phyloP scores from a whole-genome alignment of 164 flowering plant species.

The Magnolia kwangsiensis region DNA sequence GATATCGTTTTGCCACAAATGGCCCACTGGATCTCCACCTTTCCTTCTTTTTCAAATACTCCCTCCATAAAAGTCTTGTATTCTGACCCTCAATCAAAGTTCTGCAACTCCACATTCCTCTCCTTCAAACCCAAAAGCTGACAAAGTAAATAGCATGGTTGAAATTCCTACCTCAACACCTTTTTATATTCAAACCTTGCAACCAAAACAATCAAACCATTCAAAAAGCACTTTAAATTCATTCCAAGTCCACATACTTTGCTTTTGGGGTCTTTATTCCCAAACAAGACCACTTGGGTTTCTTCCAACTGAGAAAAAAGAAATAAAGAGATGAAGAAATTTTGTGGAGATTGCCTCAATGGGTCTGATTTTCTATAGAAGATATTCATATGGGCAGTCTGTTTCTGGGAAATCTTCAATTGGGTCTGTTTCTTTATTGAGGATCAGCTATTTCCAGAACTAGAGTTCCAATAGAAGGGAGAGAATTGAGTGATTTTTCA shows the following conservation, averaged over 20 bases:
- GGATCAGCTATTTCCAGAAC: neutral
- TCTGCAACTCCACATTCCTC: constrained; percentile 21
- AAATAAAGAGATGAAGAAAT: neutral
- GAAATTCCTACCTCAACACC: constrained; percentile 11
- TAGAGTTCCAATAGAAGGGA: neutral
- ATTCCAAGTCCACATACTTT: neutral
- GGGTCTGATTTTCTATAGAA: neutral
- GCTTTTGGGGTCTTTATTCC: neutral
- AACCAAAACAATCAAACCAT: constrained; percentile 21
- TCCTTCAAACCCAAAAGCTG: constrained; percentile 13
- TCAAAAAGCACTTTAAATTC: constrained; percentile 5
- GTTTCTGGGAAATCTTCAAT: neutral
- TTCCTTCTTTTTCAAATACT: constrained; percentile 8
- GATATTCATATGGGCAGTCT: neutral
- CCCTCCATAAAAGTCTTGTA: constrained; percentile 11
- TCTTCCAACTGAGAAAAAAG: neutral
- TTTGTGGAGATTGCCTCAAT: neutral
- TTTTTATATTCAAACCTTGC: constrained; percentile 11
- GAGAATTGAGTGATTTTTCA: neutral
- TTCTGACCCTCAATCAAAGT: constrained; percentile 10
- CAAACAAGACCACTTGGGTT: constrained; percentile 5
- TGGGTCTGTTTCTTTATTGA: neutral
- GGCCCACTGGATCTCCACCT: constrained; percentile 15
- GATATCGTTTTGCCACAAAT: constrained; percentile 16
- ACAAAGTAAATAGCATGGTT: constrained; percentile 22